Conservation (phyloP, 805 yeast genomes). For the Wickerhamiella qilinensis region DNA sequence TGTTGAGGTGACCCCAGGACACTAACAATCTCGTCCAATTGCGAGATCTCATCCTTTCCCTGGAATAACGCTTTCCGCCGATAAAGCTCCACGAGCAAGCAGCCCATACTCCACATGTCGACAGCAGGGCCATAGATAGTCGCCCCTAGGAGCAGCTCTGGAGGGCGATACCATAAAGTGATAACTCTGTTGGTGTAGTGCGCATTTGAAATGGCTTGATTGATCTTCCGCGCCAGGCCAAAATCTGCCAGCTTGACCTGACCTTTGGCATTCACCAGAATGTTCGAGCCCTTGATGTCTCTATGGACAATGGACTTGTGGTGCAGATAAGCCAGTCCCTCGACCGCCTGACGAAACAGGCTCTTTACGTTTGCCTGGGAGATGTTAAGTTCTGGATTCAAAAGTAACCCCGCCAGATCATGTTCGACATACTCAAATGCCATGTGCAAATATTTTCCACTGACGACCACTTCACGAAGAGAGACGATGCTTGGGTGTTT, state of each 20-base stretch:
- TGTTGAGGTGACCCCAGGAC: constrained; percentile 75
- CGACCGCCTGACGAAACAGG: constrained; percentile 55
- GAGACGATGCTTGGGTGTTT: constrained; percentile 73
- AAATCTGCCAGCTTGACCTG: constrained; percentile 84
- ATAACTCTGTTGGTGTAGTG: constrained; percentile 92
- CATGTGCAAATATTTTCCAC: constrained; percentile 59
- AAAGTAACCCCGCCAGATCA: constrained; percentile 74
- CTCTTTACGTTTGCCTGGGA: constrained; percentile 61
- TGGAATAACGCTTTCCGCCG: constrained; percentile 63
- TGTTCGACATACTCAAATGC: constrained; percentile 87
- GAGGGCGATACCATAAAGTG: constrained; percentile 95
- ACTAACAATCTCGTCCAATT: constrained; percentile 57
- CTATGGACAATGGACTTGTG: constrained; percentile 48
- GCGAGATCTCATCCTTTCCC: constrained; percentile 79
- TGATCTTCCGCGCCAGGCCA: constrained; percentile 55
- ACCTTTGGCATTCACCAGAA: constrained; percentile 59
- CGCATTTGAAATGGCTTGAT: constrained; percentile 27
- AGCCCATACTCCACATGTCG: constrained; percentile 96
- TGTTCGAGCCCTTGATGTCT: constrained; percentile 90
- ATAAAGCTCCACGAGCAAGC: constrained; percentile 70
- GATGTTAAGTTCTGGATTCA: constrained; percentile 53
- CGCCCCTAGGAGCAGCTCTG: constrained; percentile 79
- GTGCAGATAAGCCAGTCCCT: constrained; percentile 74
- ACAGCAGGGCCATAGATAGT: constrained; percentile 83
- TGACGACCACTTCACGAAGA: constrained; percentile 79